These are phyloP conservation scores for Metschnikowia reukaufii DNA, from an alignment of 805 yeast species.

Conservation along the genomic window DNA sequence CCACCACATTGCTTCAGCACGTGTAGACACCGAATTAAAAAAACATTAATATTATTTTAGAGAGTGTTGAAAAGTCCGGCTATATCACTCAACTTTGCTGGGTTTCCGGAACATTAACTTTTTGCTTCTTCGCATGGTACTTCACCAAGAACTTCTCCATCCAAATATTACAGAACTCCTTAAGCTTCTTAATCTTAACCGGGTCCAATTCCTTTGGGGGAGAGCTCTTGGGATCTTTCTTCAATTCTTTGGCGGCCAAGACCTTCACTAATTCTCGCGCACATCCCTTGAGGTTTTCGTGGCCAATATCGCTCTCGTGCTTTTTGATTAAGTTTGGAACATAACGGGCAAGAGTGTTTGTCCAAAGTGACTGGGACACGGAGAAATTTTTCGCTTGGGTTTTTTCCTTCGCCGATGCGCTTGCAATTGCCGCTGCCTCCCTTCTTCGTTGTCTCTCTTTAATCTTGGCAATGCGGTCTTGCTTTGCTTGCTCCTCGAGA, in stretches of 20 bases:
- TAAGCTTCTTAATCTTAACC: constrained; percentile 70
- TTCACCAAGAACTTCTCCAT: constrained; percentile 65
- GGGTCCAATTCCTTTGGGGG: constrained; percentile 59
- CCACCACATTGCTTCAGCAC: too few relatives aligned
- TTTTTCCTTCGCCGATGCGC: constrained; percentile 5
- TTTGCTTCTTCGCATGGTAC: constrained; percentile 40
- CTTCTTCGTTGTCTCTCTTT: constrained; percentile 20
- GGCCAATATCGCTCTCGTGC: constrained; percentile 65
- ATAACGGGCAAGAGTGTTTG: constrained; percentile 58
- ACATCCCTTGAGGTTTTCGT: constrained; percentile 70
- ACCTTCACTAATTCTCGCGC: constrained; percentile 74
- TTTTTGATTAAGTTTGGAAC: constrained; percentile 79
- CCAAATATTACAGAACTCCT: constrained; percentile 57
- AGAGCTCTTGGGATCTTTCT: constrained; percentile 38
- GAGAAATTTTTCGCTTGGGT: constrained; percentile 7
- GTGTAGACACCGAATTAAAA: too few relatives aligned
- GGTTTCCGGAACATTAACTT: constrained; percentile 1
- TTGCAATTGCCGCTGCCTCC: constrained; percentile 13
- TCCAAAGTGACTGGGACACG: constrained; percentile 38
- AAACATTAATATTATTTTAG: too few relatives aligned
- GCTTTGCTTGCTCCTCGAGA: constrained; percentile 24
- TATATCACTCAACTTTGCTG: not conserved
- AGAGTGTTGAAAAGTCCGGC: not conserved
- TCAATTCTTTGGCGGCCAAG: constrained; percentile 67
- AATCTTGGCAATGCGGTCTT: constrained; percentile 23